Evolutionary conservation across 2,329 filamentous ascomycete species (phyloP).

Genomic region (Fusarium camptoceras): DNA sequence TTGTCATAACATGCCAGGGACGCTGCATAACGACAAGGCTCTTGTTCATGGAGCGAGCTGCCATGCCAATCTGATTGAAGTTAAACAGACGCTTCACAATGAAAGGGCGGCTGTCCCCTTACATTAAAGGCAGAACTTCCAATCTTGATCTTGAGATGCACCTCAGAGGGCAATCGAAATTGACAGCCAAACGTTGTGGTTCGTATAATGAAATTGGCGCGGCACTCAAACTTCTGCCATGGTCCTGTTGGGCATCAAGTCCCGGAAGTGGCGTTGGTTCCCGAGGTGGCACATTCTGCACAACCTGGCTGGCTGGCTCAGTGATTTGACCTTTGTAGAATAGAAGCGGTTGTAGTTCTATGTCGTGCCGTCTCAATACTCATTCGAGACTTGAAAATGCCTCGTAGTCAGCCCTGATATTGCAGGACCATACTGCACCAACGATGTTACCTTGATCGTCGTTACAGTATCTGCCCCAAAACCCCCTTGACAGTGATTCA

Average conservation of each 20-base stretch:
- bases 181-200: not conserved
- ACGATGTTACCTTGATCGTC: constrained; percentile 5
- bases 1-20: not conserved
- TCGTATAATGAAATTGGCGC: not conserved
- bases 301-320: not conserved
- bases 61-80: not conserved
- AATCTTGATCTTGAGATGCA: not conserved
- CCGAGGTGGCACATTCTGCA: not conserved
- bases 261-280: not conserved
- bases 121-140: not conserved
- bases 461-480: not conserved
- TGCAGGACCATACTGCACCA: not conserved
- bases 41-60: not conserved
- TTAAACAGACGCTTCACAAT: not conserved
- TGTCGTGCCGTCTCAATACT: not conserved
- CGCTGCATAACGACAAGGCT: not conserved
- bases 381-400: constrained; percentile 1
- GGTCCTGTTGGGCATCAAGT: not conserved
- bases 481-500: not conserved
- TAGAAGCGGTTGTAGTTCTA: not conserved
- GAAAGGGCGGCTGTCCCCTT: not conserved
- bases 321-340: not conserved
- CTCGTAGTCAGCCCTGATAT: constrained; percentile 1
- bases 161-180: not conserved
- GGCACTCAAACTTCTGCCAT: not conserved